Percentiles rank a stretch among this genome's conserved stretches.
Evolutionary conservation across 176 grass and related monocot species (phyloP).

Genomic region (Eragrostis curvula): DNA sequence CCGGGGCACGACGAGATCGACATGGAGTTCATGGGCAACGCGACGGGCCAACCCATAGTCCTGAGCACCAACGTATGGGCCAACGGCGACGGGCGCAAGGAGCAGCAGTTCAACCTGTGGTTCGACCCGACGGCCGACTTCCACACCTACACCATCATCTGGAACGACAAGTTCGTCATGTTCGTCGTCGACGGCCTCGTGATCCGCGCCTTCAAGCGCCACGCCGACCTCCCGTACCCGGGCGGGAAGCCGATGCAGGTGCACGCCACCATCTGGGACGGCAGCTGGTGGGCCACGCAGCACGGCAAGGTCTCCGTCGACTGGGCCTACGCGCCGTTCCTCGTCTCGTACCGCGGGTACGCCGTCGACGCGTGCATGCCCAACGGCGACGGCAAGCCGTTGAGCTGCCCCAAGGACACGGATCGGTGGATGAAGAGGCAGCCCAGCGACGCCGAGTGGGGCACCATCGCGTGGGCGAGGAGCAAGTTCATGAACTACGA

Average conservation of each 20-base stretch:
- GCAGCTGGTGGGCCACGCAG: conserved; percentile 73
- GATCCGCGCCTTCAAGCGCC: conserved; percentile 35
- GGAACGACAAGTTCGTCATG: conserved; percentile 48
- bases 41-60: background rate
- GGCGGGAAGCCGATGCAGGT: conserved; percentile 58
- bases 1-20: conserved; percentile 55
- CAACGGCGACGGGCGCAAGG: conserved; percentile 55
- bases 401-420: conserved; percentile 11
- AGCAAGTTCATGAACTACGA: conserved; percentile 46
- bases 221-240: conserved; percentile 55
- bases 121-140: conserved; percentile 51
- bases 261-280: conserved; percentile 84
- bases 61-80: conserved; percentile 66
- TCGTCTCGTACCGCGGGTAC: conserved; percentile 54
- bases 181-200: conserved; percentile 56
- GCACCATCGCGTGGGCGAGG: conserved; percentile 39
- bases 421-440: conserved; percentile 30
- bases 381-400: background rate
- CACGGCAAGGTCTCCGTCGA: conserved; percentile 66
- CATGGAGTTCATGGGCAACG: conserved; percentile 67
- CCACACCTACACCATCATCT: conserved; percentile 56
- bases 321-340: conserved; percentile 57
- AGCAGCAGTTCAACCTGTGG: conserved; percentile 69
- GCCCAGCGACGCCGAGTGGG: conserved; percentile 28
- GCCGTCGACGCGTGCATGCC: conserved; percentile 47